phyloP scores from a whole-genome alignment of 805 yeast genomes.

The Schwanniomyces sp. region DNA sequence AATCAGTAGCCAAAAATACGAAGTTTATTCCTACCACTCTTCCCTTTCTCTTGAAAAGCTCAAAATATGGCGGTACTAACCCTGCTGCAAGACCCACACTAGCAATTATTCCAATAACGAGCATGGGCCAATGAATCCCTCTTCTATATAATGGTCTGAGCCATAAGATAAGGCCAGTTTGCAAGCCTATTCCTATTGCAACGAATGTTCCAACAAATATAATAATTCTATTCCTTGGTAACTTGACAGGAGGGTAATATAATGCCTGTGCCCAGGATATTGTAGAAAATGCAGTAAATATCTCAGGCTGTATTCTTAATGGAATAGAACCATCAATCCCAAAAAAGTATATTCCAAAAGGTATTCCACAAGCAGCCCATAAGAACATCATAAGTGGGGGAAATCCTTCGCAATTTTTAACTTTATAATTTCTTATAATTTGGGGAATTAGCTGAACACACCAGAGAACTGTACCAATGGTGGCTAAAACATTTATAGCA shows the following conservation, averaged over 20 bases:
- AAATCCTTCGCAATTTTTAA: slow-evolving; percentile 80
- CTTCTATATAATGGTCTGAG: slow-evolving; percentile 52
- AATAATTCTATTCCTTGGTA: slow-evolving; percentile 35
- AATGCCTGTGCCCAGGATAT: slow-evolving; percentile 63
- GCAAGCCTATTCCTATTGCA: slow-evolving; percentile 53
- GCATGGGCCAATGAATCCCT: slow-evolving; percentile 71
- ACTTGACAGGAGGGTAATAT: slow-evolving; percentile 67
- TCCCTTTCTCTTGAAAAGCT: slow-evolving; percentile 75
- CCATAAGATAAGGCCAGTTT: slow-evolving; percentile 71
- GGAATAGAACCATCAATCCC: slow-evolving; percentile 72
- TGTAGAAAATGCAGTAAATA: slow-evolving; percentile 69
- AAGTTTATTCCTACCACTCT: slow-evolving; percentile 89
- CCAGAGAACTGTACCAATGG: slow-evolving; percentile 90
- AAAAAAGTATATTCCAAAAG: slow-evolving; percentile 83
- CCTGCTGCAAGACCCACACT: slow-evolving; percentile 75
- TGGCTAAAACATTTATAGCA: slow-evolving; percentile 77
- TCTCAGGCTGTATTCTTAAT: slow-evolving; percentile 81
- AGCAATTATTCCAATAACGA: slow-evolving; percentile 80
- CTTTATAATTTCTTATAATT: slow-evolving; percentile 67
- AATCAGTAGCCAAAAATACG: slow-evolving; percentile 71
- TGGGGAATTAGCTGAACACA: slow-evolving; percentile 90
- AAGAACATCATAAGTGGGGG: slow-evolving; percentile 86
- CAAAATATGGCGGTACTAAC: slow-evolving; percentile 85
- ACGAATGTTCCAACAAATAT: slow-evolving; percentile 37
- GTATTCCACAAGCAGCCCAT: slow-evolving; percentile 77